Percentiles rank a stretch among this genome's conserved stretches.
These are phyloP conservation scores for Asterophora parasitica DNA, from an alignment of 768 basidiomycete genomes.

Conservation along the genomic window DNA sequence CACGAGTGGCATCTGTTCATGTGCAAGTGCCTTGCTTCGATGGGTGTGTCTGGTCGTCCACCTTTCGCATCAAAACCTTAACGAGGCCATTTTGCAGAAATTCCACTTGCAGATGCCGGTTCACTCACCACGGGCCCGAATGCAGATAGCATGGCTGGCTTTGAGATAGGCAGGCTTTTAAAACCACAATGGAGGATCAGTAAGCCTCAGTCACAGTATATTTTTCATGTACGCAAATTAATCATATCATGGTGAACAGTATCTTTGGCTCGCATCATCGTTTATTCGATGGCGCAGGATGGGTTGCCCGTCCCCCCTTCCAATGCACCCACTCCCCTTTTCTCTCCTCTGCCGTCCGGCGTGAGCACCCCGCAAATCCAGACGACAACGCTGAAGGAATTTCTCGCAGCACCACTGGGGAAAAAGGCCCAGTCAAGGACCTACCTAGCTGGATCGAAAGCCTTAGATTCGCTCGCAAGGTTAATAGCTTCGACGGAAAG, in stretches of 20 bases:
- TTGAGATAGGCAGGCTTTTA: constrained; percentile 69
- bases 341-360: constrained; percentile 66
- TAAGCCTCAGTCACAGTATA: constrained; percentile 28
- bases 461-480: constrained; percentile 80
- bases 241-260: constrained; percentile 32
- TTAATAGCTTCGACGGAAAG: constrained; percentile 84
- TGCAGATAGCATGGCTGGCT: constrained; percentile 67
- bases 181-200: constrained; percentile 72
- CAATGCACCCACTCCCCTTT: constrained; percentile 63
- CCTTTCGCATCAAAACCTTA: constrained; percentile 4
- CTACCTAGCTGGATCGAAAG: constrained; percentile 80
- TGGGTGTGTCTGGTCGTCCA: constrained; percentile 47
- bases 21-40: constrained; percentile 82
- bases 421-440: constrained; percentile 41
- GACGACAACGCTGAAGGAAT: constrained; percentile 45
- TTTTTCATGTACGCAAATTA: constrained; percentile 13
- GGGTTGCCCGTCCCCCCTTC: constrained; percentile 53
- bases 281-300: constrained; percentile 82
- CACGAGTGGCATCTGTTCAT: constrained; percentile 83
- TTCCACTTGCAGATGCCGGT: constrained; percentile 67
- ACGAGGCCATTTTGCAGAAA: constrained; percentile 39
- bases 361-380: constrained; percentile 52
- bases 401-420: constrained; percentile 54
- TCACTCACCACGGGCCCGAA: constrained; percentile 72
- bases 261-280: constrained; percentile 79